Conservation (phyloP, 2,329 filamentous ascomycete genomes). For the Penicillium sp. region DNA sequence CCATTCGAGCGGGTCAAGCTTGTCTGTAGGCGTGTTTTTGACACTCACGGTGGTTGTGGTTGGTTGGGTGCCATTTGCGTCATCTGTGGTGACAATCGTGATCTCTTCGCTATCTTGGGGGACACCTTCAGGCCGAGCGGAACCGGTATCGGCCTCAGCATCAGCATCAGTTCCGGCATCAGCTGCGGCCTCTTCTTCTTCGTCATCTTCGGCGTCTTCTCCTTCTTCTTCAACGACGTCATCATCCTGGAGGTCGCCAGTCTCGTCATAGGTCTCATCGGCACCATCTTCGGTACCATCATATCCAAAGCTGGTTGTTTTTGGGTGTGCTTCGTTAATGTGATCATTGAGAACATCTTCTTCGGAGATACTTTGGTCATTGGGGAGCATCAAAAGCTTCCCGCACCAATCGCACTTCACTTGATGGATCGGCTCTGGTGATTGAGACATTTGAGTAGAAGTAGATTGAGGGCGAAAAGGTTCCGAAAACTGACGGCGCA, state of each 20-base stretch:
- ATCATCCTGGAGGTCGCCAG: constrained; percentile 20
- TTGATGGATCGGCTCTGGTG: constrained; percentile 31
- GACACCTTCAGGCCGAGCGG: neutral
- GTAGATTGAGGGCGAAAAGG: constrained; percentile 36
- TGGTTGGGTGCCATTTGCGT: constrained; percentile 2
- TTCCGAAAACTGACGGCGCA: constrained; percentile 44
- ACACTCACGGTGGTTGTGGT: constrained; percentile 1
- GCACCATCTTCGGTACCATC: constrained; percentile 22
- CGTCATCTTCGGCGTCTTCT: constrained; percentile 1
- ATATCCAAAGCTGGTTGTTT: constrained; percentile 29
- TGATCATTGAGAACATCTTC: constrained; percentile 37
- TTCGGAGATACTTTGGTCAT: constrained; percentile 26
- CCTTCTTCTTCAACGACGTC: constrained; percentile 17
- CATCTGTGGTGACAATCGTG: constrained; percentile 10
- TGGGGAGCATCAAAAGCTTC: constrained; percentile 32
- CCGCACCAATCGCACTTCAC: constrained; percentile 42
- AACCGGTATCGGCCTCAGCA: constrained; percentile 5
- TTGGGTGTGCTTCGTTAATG: constrained; percentile 36
- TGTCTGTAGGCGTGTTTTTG: neutral
- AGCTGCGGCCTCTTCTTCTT: constrained; percentile 1
- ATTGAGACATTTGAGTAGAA: constrained; percentile 38
- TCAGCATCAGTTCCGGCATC: constrained; percentile 15
- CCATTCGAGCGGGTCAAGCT: constrained; percentile 19
- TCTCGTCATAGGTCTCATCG: constrained; percentile 17
- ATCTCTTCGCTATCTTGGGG: constrained; percentile 20